Percentiles rank a stretch among this genome's conserved stretches.
phyloP scores from a whole-genome alignment of 2,329 filamentous ascomycete species.

The Xylaria sp. region DNA sequence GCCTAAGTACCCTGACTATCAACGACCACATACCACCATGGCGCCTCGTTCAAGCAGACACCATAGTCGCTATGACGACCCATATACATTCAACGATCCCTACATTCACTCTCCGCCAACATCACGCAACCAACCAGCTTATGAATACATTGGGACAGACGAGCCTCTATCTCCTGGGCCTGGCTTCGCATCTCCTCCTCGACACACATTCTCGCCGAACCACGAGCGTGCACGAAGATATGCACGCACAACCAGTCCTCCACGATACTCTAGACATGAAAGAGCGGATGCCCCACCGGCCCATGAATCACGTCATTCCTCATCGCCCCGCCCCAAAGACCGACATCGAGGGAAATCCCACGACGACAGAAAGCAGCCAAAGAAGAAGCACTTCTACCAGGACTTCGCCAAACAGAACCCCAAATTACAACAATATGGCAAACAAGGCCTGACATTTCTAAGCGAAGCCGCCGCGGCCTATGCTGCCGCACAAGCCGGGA shows the following conservation, averaged over 20 bases:
- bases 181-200: conserved; percentile 28
- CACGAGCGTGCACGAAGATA: conserved; percentile 35
- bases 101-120: conserved; percentile 43
- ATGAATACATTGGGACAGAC: conserved; percentile 48
- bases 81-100: conserved; percentile 47
- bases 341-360: conserved; percentile 20
- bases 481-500: conserved; percentile 43
- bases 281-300: conserved; percentile 24
- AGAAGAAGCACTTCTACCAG: conserved; percentile 37
- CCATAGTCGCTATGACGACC: conserved; percentile 45
- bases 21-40: conserved; percentile 40
- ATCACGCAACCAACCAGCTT: conserved; percentile 32
- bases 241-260: conserved; percentile 44
- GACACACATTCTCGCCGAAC: conserved; percentile 36
- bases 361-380: conserved; percentile 29
- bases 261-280: conserved; percentile 40
- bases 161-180: conserved; percentile 34
- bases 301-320: conserved; percentile 25
- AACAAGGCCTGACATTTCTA: conserved; percentile 44
- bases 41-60: conserved; percentile 42
- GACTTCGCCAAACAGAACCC: conserved; percentile 41
- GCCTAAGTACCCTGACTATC: background rate
- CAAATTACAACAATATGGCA: conserved; percentile 44
- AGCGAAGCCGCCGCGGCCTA: conserved; percentile 47
- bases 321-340: conserved; percentile 36